Evolutionary conservation across 2,329 filamentous ascomycete genomes (phyloP).

Genomic region (Colletotrichum sp.): DNA sequence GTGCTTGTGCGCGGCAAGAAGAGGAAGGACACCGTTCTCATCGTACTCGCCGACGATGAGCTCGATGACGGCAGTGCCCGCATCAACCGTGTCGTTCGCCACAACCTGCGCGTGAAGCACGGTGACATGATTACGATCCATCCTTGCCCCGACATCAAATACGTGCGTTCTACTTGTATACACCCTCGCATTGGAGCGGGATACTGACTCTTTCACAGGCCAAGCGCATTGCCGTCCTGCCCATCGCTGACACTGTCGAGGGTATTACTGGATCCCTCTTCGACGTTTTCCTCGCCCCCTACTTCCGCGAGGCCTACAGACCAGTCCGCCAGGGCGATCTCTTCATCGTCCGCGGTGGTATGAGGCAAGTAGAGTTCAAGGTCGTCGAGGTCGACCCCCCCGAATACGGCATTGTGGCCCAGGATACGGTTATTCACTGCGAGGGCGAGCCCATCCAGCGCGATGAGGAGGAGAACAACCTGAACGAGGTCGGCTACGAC

Average conservation of each 20-base stretch:
- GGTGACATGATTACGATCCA: slow-evolving; percentile 98
- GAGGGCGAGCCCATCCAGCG: slow-evolving; percentile 96
- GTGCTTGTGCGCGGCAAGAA: slow-evolving; percentile 99
- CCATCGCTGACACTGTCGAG: slow-evolving; percentile 97
- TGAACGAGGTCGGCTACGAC: slow-evolving; percentile 98
- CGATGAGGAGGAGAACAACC: slow-evolving; percentile 98
- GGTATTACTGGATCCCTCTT: slow-evolving; percentile 97
- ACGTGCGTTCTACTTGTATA: slow-evolving; percentile 66
- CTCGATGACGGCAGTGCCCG: slow-evolving; percentile 96
- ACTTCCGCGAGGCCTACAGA: slow-evolving; percentile 99
- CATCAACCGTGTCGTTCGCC: slow-evolving; percentile 97
- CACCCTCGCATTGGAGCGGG: neutral
- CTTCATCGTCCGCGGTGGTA: slow-evolving; percentile 96
- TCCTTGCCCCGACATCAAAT: slow-evolving; percentile 99
- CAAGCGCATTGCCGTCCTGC: slow-evolving; percentile 97
- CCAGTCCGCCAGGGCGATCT: slow-evolving; percentile 96
- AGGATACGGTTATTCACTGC: slow-evolving; percentile 98
- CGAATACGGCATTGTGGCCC: slow-evolving; percentile 97
- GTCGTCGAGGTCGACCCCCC: slow-evolving; percentile 98
- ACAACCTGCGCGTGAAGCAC: slow-evolving; percentile 98
- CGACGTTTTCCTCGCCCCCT: slow-evolving; percentile 98
- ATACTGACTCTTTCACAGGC: slow-evolving; percentile 62
- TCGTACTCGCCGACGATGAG: slow-evolving; percentile 96
- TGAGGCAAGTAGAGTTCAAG: slow-evolving; percentile 99
- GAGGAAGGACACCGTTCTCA: slow-evolving; percentile 98